A percentile compares a stretch with the other conserved stretches of the same genome.
These are phyloP conservation scores for Suillus occidentalis DNA, from an alignment of 768 basidiomycete genomes.

Conservation along the genomic window DNA sequence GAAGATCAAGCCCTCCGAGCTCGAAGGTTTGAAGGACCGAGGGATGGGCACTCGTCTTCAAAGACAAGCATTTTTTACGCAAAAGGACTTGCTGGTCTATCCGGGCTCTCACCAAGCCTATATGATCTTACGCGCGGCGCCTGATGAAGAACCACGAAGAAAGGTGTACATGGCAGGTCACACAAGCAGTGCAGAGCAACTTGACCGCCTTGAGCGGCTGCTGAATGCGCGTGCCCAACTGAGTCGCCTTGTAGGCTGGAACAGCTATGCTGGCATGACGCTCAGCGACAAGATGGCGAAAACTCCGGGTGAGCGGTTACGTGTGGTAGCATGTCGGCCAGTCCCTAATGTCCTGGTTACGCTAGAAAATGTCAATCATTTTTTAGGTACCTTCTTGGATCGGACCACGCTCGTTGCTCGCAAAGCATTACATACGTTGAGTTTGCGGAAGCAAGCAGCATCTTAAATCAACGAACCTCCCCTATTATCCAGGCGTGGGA, in stretches of 20 bases:
- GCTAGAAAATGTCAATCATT: conserved; percentile 83
- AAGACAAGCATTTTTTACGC: conserved; percentile 75
- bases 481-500: conserved; percentile 94
- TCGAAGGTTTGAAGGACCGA: conserved; percentile 72
- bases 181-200: conserved; percentile 69
- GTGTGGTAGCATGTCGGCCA: neutral
- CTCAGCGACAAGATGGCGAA: conserved; percentile 97
- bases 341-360: conserved; percentile 7
- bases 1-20: conserved; percentile 63
- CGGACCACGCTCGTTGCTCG: conserved; percentile 80
- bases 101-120: conserved; percentile 89
- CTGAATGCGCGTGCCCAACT: conserved; percentile 78
- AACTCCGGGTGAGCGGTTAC: conserved; percentile 64
- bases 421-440: conserved; percentile 66
- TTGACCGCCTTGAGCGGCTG: conserved; percentile 74
- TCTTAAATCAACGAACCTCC: conserved; percentile 55
- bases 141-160: conserved; percentile 78
- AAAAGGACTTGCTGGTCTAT: conserved; percentile 74
- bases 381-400: conserved; percentile 77
- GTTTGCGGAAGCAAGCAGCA: conserved; percentile 74
- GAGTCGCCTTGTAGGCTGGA: conserved; percentile 79
- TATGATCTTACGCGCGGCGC: conserved; percentile 89
- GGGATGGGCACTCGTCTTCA: conserved; percentile 74
- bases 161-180: conserved; percentile 84
- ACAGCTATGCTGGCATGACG: conserved; percentile 85